These are phyloP conservation scores for Teratosphaeriaceae sp. DNA, from an alignment of 2,329 filamentous ascomycete species.

Conservation along the genomic window DNA sequence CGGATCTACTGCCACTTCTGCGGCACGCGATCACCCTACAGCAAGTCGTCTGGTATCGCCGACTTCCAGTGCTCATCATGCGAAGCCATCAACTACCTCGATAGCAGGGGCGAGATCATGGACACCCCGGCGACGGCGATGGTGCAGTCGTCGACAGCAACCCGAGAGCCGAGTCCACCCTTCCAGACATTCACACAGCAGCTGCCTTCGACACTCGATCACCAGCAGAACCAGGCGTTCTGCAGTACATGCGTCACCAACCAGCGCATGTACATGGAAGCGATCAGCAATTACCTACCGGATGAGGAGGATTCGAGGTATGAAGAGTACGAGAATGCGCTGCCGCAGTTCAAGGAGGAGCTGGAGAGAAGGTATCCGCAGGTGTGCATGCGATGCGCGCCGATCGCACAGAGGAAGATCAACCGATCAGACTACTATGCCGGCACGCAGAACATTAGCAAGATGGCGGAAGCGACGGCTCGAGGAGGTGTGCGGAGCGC, in stretches of 20 bases:
- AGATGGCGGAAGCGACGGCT: conserved; percentile 63
- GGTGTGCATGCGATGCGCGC: conserved; percentile 75
- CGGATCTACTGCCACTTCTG: conserved; percentile 70
- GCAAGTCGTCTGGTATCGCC: conserved; percentile 51
- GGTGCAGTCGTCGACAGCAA: conserved; percentile 12
- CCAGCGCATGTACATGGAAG: conserved; percentile 71
- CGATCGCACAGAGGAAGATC: conserved; percentile 52
- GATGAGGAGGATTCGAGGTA: conserved; percentile 61
- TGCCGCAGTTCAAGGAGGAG: conserved; percentile 62
- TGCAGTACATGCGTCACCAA: conserved; percentile 83
- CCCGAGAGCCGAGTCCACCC: conserved; percentile 16
- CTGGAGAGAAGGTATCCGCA: conserved; percentile 83
- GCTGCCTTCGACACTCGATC: conserved; percentile 24
- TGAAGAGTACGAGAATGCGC: conserved; percentile 58
- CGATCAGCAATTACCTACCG: conserved; percentile 73
- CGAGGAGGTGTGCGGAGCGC: conserved; percentile 21
- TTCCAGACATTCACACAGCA: conserved; percentile 19
- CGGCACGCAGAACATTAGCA: conserved; percentile 37
- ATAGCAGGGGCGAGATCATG: conserved; percentile 84
- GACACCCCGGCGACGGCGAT: conserved; percentile 64
- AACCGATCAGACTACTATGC: conserved; percentile 27
- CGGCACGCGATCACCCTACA: conserved; percentile 57
- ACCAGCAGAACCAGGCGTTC: conserved; percentile 44
- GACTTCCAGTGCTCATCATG: conserved; percentile 71
- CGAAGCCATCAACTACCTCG: conserved; percentile 82